These are phyloP conservation scores for Fragosphaeria purpurea DNA, from an alignment of 2,329 filamentous ascomycete species.

Conservation along the genomic window DNA sequence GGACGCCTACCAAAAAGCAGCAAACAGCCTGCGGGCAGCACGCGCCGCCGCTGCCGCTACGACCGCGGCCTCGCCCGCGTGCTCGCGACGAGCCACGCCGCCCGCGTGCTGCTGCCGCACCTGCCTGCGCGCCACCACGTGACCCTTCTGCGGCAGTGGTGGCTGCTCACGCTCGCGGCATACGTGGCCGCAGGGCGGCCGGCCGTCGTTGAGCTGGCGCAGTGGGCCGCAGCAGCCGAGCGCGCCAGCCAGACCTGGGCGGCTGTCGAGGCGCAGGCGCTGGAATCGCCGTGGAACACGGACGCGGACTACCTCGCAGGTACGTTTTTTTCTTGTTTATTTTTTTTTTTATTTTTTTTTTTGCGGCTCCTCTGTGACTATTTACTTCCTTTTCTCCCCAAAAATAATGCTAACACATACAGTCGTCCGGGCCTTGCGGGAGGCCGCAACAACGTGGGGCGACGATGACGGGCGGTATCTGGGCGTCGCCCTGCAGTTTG, in stretches of 20 bases:
- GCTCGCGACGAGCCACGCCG: conserved; percentile 76
- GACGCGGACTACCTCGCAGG: conserved; percentile 85
- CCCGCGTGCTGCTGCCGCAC: conserved; percentile 73
- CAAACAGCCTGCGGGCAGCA: too few relatives aligned
- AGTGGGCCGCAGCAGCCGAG: conserved; percentile 53
- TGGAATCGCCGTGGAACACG: conserved; percentile 55
- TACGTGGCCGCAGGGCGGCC: conserved; percentile 72
- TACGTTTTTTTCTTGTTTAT: conserved; percentile 23
- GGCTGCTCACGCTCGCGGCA: conserved; percentile 67
- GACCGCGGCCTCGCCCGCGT: conserved; percentile 74
- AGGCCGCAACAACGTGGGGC: conserved; percentile 65
- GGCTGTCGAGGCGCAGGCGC: conserved; percentile 60
- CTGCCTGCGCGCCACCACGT: conserved; percentile 66
- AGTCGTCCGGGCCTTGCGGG: conserved; percentile 65
- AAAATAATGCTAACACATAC: neutral
- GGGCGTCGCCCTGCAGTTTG: conserved; percentile 59
- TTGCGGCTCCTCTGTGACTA: neutral
- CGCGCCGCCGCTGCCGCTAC: conserved; percentile 45
- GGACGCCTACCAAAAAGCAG: conserved; percentile 18
- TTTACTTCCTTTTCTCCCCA: neutral
- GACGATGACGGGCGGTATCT: conserved; percentile 58
- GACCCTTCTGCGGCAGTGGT: conserved; percentile 74
- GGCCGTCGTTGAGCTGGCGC: conserved; percentile 40
- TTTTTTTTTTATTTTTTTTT: neutral
- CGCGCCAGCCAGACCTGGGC: conserved; percentile 63